A percentile compares a stretch with the other conserved stretches of the same genome.
Evolutionary conservation across 2,329 filamentous ascomycete genomes (phyloP).

Genomic region (Alternaria novae-zelandiae): DNA sequence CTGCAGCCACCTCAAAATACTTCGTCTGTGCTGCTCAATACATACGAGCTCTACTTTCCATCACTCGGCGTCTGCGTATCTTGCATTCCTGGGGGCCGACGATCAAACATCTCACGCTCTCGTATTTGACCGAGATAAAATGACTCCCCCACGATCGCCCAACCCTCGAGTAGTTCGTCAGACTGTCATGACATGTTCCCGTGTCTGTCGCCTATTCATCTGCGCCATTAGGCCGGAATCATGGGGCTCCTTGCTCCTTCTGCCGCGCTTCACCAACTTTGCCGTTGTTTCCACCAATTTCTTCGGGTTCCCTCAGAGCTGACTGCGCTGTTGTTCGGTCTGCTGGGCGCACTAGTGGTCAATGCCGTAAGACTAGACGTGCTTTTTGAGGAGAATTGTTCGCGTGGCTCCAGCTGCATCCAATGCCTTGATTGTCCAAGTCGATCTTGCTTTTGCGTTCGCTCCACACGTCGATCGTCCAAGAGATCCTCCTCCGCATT

Average conservation of each 20-base stretch:
- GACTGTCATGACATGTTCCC: slow-evolving; percentile 6
- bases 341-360: not conserved
- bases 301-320: not conserved
- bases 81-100: not conserved
- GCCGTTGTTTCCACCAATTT: slow-evolving; percentile 1
- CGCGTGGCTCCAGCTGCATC: not conserved
- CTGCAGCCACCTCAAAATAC: slow-evolving; percentile 1
- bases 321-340: not conserved
- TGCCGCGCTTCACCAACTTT: slow-evolving; percentile 6
- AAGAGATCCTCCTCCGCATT: slow-evolving; percentile 4
- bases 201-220: slow-evolving; percentile 8
- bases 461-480: slow-evolving; percentile 12
- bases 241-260: slow-evolving; percentile 18
- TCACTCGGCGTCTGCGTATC: not conserved
- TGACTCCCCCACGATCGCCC: slow-evolving; percentile 7
- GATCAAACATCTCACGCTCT: not conserved
- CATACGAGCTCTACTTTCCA: not conserved
- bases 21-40: slow-evolving; percentile 1
- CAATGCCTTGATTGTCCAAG: not conserved
- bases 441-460: slow-evolving; percentile 1
- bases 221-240: slow-evolving; percentile 5
- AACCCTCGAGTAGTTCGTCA: slow-evolving; percentile 20
- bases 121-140: slow-evolving; percentile 12
- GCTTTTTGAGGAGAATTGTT: slow-evolving; percentile 2
- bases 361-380: not conserved